Evolutionary conservation across 352 stramenopile genomes (phyloP), one percentile per base, ranked within the genome.

Genomic region (Pythium brachiatum): DNA sequence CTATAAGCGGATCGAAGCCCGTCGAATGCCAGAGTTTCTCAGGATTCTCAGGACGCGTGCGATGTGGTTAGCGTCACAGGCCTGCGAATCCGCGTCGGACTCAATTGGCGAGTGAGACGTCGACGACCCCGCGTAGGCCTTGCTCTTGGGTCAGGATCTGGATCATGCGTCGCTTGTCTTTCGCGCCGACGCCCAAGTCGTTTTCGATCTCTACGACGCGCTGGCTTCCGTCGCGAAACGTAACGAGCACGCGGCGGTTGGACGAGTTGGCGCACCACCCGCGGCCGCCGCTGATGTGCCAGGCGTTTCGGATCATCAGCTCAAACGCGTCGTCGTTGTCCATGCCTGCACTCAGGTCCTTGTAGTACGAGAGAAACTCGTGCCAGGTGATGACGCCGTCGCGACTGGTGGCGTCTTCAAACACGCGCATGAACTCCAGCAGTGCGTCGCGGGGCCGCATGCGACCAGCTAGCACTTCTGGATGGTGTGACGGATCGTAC

Each of bases 361-460:
- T 92, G 74, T 97, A 97, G 76, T 97, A 97, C 2, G 76, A 57
- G n/a, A 95, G 69, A 59, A 97, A 97, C 58, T 96, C 83, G 61
- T 79, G 78, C 76, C 82, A 89, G 15, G 78, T 91, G 62, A 95
- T 85, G 34, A 75, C 65, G 31, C 80, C 80, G 48, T 91, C 80
- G 0, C 64, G 62, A 2, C 54, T 71, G 0, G 31, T 53, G 0
- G 62, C 39, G 25, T 83, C 72, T 60, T 91, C 82, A 36, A 88
- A 88, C 26, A 89, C 82, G 31, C 80, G 76, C 70, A 95, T 87
- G 60, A 96, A 85, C 58, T 95, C 83, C n/a, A 90, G 69, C 46
- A 95, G 70, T 5, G 84, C 86, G 51, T 95, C 78, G 0, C 81
- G 69, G 7, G 79, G 72, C 18, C 73, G 77, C 53, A 90, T 65